A percentile compares a stretch with the other conserved stretches of the same genome.
Evolutionary conservation across 164 flowering plant genomes (phyloP).

Genomic region (Sedum album): DNA sequence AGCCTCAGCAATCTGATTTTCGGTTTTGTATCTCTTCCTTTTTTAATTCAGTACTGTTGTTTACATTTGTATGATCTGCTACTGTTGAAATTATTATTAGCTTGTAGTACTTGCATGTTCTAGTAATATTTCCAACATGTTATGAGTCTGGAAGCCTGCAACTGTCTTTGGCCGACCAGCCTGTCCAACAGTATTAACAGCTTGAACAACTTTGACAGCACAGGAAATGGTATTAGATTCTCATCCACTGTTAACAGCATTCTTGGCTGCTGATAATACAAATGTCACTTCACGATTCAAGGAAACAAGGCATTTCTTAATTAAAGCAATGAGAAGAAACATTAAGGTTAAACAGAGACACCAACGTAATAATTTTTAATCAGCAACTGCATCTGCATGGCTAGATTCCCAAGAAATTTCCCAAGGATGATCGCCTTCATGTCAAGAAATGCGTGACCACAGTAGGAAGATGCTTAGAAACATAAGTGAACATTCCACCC

Average conservation of each 20-base stretch:
- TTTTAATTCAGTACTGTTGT: too few species aligned
- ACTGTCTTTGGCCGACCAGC: constrained; percentile 96
- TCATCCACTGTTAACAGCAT: too few species aligned
- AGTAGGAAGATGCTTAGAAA: constrained; percentile 16
- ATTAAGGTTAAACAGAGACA: too few species aligned
- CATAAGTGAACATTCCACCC: background rate
- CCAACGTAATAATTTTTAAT: background rate
- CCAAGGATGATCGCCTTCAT: constrained; percentile 83
- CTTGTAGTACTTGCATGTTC: too few species aligned
- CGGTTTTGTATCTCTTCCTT: too few species aligned
- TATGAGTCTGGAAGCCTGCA: constrained; percentile 93
- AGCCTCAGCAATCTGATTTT: too few species aligned
- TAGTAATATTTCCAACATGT: too few species aligned
- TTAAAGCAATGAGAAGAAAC: constrained; percentile 1
- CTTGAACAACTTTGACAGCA: constrained; percentile 97
- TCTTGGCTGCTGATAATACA: constrained; percentile 53
- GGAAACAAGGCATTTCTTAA: background rate
- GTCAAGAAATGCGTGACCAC: constrained; percentile 84
- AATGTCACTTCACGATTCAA: background rate
- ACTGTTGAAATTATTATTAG: too few species aligned
- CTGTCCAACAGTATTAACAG: constrained; percentile 98
- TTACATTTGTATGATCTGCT: too few species aligned
- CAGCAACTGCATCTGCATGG: constrained; percentile 64
- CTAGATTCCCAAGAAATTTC: constrained; percentile 76
- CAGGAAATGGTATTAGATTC: too few species aligned